Evolutionary conservation across 768 basidiomycete genomes (phyloP), one percentile per base, ranked within the genome.

Genomic region (Sarcodon aspratus): DNA sequence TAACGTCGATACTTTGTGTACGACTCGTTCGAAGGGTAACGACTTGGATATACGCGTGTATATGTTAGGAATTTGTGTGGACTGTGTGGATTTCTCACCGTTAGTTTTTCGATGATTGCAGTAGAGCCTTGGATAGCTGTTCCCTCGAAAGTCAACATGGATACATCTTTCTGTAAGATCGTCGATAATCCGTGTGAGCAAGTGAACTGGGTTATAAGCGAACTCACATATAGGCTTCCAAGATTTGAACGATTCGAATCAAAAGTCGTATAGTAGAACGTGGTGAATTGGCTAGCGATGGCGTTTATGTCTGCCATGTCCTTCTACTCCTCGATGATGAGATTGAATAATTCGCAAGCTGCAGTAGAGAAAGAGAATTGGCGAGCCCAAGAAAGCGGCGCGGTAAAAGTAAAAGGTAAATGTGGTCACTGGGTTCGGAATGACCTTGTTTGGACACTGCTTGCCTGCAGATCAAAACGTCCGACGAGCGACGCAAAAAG

Each of bases 121-220:
- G 9, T 6, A 1, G 54, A 62, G 13, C 93, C 90, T 47, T 73
- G 69, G 54, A 80, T 64, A 17, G 72, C 79, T 32, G 56, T 40
- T 11, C 74, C 75, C 66, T 98, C 93, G 66, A 77, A 97, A 7
- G 83, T 78, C 59, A 97, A 68, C 89, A 94, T 95, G 9, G 94
- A 97, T 47, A 57, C 44, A 10, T 71, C 66, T 52, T 92, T 80
- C 95, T 97, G 63, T 21, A 36, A 55, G 51, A 44, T 36, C 15
- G 17, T n/a, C 8, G 40, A 36, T 35, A 13, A 48, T 27, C 36
- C 34, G 50, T 33, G 21, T 31, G 47, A 55, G 58, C 33, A 55
- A 54, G 54, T 32, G 60, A 6, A 54, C 51, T 55, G 50, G 64
- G 63, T 66, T 18, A 27, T 32, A 44, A 45, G 47, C 45, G 48